Percentiles rank a stretch among this genome's conserved stretches.
Conservation (phyloP, 2,329 filamentous ascomycete genomes). For the Colletotrichum australisinense region DNA sequence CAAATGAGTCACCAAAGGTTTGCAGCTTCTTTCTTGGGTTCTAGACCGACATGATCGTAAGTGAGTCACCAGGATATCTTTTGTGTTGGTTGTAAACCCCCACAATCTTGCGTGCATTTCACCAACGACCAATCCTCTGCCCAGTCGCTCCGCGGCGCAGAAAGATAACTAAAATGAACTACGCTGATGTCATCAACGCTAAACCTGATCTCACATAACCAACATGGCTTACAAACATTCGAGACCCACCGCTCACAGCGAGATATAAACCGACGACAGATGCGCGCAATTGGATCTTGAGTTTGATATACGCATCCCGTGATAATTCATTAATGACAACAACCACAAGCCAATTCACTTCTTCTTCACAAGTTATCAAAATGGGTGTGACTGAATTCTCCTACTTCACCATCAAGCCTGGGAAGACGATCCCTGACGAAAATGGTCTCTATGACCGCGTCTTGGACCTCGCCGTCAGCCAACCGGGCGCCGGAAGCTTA, state of each 20-base stretch:
- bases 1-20: neutral
- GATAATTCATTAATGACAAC: neutral
- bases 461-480: constrained; percentile 37
- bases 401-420: constrained; percentile 37
- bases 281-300: too few relatives aligned
- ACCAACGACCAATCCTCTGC: neutral
- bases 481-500: constrained; percentile 37
- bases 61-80: neutral
- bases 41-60: neutral
- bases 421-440: constrained; percentile 30
- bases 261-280: neutral
- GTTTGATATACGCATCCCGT: neutral
- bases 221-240: neutral
- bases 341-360: neutral
- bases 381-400: constrained; percentile 40
- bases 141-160: too few relatives aligned
- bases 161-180: neutral
- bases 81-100: neutral
- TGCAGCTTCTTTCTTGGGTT: neutral
- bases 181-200: neutral
- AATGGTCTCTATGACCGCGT: constrained; percentile 35
- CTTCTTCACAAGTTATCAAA: neutral
- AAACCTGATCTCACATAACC: neutral
- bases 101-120: neutral
- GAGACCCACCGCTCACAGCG: neutral